Base-by-base conservation (phyloP, 2,329 filamentous ascomycete species). In the Nemania sp. region DNA sequence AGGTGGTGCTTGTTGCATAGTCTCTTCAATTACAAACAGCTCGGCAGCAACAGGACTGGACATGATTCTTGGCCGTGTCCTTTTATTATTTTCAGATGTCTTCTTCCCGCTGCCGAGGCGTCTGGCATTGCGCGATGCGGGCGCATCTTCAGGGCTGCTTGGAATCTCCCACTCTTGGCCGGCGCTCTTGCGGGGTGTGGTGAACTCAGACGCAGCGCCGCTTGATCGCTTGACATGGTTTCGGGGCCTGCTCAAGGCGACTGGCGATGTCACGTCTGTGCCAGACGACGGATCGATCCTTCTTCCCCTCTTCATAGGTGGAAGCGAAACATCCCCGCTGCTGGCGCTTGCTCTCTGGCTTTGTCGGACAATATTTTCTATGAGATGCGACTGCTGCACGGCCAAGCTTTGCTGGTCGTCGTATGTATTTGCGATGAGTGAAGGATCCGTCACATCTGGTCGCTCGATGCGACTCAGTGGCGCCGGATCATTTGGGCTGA, bases 111-210 rank as follows among this genome's bases (percentile, higher is more conserved):
- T 64, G 48, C n/a, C 65, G 3, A 60, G 63, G 29, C 29, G 50
- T 57, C 63, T 65, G 5, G 48, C 49, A 35, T 34, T 54, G 29
- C 43, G 61, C 5, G 62, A 25, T 21, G 40, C 21, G 21, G 52
- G 35, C 17, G 20, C 45, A 45, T 46, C 64, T 15, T 70, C 71
- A 7, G 67, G 62, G 47, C 72, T 74, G 52, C 71, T 73, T n/a
- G 72, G 72, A 5, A 74, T 65, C n/a, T 74, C 72, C 72, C 72
- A 74, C 55, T 70, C 70, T 15, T 67, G 63, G 9, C 63, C 65
- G 15, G 52, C 45, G 46, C 66, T 70, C 62, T 69, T 73, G 32
- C 62, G 62, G 13, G 70, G 72, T 12, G 70, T 72, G 15, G 68
- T 73, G n/a, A 72, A 37, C 39, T 67, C 60, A 5, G 69, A 68